Evolutionary conservation across 768 basidiomycete species (phyloP).

Genomic region (Mycena belliarum): DNA sequence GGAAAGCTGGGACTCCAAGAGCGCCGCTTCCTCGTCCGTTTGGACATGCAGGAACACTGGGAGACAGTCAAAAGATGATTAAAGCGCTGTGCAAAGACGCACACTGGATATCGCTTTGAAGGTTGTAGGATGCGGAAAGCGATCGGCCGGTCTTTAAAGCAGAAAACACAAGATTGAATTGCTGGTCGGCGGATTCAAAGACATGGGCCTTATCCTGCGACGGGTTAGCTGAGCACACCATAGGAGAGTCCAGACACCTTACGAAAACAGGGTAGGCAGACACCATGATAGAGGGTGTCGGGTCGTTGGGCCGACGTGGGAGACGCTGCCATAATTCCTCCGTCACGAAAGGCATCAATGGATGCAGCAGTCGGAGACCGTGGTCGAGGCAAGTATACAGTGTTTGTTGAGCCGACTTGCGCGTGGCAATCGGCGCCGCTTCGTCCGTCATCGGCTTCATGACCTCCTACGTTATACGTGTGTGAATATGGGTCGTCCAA

Average conservation of each 20-base stretch:
- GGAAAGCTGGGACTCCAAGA: constrained; percentile 71
- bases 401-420: constrained; percentile 90
- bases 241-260: constrained; percentile 32
- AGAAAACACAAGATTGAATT: constrained; percentile 85
- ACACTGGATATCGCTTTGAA: constrained; percentile 86
- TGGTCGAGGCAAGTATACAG: constrained; percentile 92
- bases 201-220: constrained; percentile 60
- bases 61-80: constrained; percentile 6
- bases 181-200: constrained; percentile 73
- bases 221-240: not conserved
- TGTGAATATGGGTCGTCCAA: too few relatives aligned
- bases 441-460: constrained; percentile 98
- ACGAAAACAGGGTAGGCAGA: constrained; percentile 81
- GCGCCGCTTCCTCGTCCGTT: constrained; percentile 55
- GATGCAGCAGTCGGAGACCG: constrained; percentile 88
- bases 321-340: constrained; percentile 99
- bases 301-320: constrained; percentile 80
- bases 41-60: constrained; percentile 80
- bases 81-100: constrained; percentile 25
- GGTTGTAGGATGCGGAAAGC: constrained; percentile 84
- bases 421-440: constrained; percentile 57
- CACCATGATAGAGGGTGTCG: constrained; percentile 88
- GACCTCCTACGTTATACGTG: constrained; percentile 67
- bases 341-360: constrained; percentile 99
- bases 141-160: constrained; percentile 81